Evolutionary conservation across 768 basidiomycete genomes (phyloP), one percentile per base, ranked within the genome.

Genomic region (Pisolithus orientalis): DNA sequence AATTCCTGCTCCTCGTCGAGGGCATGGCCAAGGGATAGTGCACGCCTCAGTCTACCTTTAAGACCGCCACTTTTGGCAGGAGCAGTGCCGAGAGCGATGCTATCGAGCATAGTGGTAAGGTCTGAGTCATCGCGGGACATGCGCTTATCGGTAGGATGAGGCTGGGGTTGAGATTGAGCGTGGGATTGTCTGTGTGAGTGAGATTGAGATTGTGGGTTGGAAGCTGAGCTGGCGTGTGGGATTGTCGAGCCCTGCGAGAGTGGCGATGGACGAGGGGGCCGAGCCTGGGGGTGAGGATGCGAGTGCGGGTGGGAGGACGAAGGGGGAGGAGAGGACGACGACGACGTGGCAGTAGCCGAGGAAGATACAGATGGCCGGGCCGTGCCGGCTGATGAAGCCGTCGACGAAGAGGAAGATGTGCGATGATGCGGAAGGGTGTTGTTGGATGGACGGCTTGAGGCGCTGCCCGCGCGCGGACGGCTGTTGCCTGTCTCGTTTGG

Each of bases 41-140:
- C 89, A 28, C 88, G 82, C 39, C 87, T 82, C 39, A 92, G 74
- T 52, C 82, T 80, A 59, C 81, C 84, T 65, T 91, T 93, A 57
- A 94, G 74, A 0, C 91, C 91, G 13, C 80, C 77, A 52, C 78
- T 76, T 51, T 85, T 79, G 60, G 75, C 75, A 58, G 62, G 52
- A 4, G 62, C 61, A 27, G 64, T 64, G 0, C 53, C 55, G 31
- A 75, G 67, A 17, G 74, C 66, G 2, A 66, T 59, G 37, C 67
- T 69, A 51, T 72, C 75, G 25, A 70, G 63, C 71, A 84, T 76
- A 44, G 80, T 71, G 1, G 76, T 78, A 28, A 86, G 72, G 69
- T 87, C 85, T 52, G 80, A 84, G 60, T 89, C 86, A 67, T 87
- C 85, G 54, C 80, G 78, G 21, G 87, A 88, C 79, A 87, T 85